Evolutionary conservation across 805 yeast species (phyloP), one percentile per base, ranked within the genome.

Genomic region (Candida parachauliodes): DNA sequence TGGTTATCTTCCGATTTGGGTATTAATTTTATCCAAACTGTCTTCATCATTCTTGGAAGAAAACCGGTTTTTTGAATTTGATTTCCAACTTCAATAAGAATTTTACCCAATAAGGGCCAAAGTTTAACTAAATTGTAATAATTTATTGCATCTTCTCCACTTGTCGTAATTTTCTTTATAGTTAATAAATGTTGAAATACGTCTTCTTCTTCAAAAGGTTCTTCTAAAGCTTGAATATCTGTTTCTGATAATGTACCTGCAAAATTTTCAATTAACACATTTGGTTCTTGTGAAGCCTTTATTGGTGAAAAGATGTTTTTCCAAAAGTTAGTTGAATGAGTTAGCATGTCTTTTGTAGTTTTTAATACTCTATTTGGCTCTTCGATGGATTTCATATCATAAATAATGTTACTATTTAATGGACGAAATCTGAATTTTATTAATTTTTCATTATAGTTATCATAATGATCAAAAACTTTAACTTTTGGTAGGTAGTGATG

Each of bases 161-260:
- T 14, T 21, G 36, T 23, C 5, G 36, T 33, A 16, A 19, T 11
- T 33, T 33, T 33, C 11, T 26, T 12, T 20, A 33, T 33, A 18
- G 10, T n/a, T 10, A 24, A 26, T 23, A 33, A 18, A 24, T 33
- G 29, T 9, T 24, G 23, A 18, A 24, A 33, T 16, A 33, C 16
- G 8, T 33, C 29, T 3, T 23, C 36, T 17, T 33, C 22, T 12
- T 5, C 10, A 18, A 24, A 33, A 8, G 22, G 28, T 16, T 15
- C 18, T 23, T 33, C 36, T 15, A 33, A 24, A 15, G 5, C 24
- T 21, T 9, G 19, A 10, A 11, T 25, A 4, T 24, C 23, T 2
- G 14, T 7, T 9, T 4, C n/a, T 2, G 29, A n/a, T 4, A 33
- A 19, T 33, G n/a, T 5, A 3, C 17, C 18, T 5, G 17, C 21